Conservation (phyloP, 192 early-diverging fungal species). For the Mortierella hygrophila region DNA sequence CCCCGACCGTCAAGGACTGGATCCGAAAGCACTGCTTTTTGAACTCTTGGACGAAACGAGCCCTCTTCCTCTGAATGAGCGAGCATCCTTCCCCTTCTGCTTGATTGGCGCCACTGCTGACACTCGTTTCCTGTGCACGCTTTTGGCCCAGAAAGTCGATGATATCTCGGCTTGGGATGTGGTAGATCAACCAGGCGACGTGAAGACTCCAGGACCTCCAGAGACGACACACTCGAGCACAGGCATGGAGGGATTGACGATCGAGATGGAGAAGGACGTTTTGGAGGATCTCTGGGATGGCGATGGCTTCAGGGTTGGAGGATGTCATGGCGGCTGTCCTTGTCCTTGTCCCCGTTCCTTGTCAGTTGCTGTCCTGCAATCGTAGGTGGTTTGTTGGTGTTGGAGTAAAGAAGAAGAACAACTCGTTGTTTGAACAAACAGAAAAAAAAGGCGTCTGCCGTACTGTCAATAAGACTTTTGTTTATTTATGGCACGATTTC, state of each 20-base stretch:
- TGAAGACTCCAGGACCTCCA: constrained; percentile 6
- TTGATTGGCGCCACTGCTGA: not conserved
- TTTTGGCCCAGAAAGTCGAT: not conserved
- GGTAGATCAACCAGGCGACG: not conserved
- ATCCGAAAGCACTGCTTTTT: not conserved
- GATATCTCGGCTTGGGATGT: not conserved
- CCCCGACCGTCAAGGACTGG: not conserved
- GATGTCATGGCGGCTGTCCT: not conserved
- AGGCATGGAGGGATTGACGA: not conserved
- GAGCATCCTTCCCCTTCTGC: not conserved
- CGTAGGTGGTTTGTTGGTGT: not conserved
- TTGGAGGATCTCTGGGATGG: constrained; percentile 9
- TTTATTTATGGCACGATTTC: not conserved
- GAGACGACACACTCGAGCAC: constrained; percentile 4
- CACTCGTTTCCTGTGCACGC: not conserved
- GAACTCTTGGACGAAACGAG: not conserved
- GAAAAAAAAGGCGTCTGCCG: too few species aligned
- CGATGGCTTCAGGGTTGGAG: constrained; percentile 7
- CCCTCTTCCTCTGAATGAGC: not conserved
- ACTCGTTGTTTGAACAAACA: not conserved
- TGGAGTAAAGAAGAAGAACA: not conserved
- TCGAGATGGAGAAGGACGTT: constrained; percentile 15
- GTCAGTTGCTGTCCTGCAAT: too few species aligned
- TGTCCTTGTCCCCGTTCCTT: not conserved
- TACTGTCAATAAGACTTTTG: not conserved